These are phyloP conservation scores for Apiotrichum sp. DNA, from an alignment of 1,284 basidiomycete species.

Conservation along the genomic window DNA sequence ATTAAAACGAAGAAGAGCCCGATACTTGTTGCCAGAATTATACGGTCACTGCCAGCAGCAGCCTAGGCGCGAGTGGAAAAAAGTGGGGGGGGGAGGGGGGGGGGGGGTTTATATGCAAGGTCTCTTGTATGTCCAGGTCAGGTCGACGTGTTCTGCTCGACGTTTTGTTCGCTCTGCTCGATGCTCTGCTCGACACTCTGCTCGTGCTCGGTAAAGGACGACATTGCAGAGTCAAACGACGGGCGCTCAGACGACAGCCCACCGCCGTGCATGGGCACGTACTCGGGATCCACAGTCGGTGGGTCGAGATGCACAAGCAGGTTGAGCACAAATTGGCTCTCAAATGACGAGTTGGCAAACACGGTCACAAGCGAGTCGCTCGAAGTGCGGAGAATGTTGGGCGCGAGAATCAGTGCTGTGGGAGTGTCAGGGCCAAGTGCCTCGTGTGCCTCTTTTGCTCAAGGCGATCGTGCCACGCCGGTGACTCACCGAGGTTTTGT, in stretches of 20 bases:
- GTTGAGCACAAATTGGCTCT: conserved; percentile 79
- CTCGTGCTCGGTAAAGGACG: background rate
- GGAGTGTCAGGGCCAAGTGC: background rate
- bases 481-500: conserved; percentile 35
- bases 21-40: no score
- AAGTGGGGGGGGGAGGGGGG: no score
- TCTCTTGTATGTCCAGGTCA: no score
- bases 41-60: no score
- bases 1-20: no score
- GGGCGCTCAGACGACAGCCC: background rate
- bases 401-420: conserved; percentile 68
- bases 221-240: conserved; percentile 5
- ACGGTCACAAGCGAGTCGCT: conserved; percentile 76
- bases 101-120: no score
- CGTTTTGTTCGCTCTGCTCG: no score
- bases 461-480: no score
- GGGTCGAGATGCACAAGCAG: conserved; percentile 72
- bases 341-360: conserved; percentile 81
- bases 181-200: no score
- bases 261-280: conserved; percentile 39
- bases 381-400: conserved; percentile 74
- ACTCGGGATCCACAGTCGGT: conserved; percentile 63
- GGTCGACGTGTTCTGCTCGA: no score
- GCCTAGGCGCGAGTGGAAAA: no score
- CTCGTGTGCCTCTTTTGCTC: no score